Percentiles rank a stretch among this genome's conserved stretches.
phyloP scores from a whole-genome alignment of 345 rosid genomes.

The Excoecaria agallocha region DNA sequence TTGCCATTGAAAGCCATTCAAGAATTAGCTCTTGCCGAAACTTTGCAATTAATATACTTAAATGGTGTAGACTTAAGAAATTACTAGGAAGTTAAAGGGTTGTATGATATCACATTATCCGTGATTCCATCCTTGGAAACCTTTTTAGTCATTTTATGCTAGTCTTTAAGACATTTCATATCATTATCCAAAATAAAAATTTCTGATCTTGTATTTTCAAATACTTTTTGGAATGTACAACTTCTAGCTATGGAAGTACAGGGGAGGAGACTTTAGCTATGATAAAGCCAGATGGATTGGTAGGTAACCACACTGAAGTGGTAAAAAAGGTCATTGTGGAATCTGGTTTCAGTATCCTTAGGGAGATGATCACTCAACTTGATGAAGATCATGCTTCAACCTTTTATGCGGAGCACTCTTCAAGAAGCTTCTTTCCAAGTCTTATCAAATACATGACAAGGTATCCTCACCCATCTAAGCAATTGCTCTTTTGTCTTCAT shows the following conservation, averaged over 20 bases:
- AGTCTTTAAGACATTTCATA: too few relatives aligned
- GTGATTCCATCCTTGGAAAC: not conserved
- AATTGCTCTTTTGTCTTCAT: not conserved
- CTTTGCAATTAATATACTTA: not conserved
- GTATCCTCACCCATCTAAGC: conserved; percentile 28
- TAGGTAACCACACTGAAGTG: conserved; percentile 53
- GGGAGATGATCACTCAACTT: conserved; percentile 51
- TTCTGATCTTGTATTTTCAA: not conserved
- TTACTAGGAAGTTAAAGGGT: not conserved
- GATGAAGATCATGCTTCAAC: conserved; percentile 48
- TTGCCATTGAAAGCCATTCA: not conserved
- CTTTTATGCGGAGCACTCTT: conserved; percentile 76
- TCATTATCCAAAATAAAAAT: not conserved
- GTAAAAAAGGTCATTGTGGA: conserved; percentile 49
- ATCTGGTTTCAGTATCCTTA: conserved; percentile 50
- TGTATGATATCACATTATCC: too few relatives aligned
- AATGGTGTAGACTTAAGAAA: not conserved
- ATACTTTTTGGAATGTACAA: conserved; percentile 28
- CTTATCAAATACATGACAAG: conserved; percentile 77
- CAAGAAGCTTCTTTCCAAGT: conserved; percentile 54
- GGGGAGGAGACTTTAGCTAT: conserved; percentile 69
- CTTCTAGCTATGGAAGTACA: conserved; percentile 33
- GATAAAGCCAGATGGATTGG: conserved; percentile 80
- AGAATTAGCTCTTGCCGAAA: not conserved
- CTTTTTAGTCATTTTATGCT: not conserved